Conservation (phyloP, 192 early-diverging fungal species). For the Gamsiella multidivaricata region DNA sequence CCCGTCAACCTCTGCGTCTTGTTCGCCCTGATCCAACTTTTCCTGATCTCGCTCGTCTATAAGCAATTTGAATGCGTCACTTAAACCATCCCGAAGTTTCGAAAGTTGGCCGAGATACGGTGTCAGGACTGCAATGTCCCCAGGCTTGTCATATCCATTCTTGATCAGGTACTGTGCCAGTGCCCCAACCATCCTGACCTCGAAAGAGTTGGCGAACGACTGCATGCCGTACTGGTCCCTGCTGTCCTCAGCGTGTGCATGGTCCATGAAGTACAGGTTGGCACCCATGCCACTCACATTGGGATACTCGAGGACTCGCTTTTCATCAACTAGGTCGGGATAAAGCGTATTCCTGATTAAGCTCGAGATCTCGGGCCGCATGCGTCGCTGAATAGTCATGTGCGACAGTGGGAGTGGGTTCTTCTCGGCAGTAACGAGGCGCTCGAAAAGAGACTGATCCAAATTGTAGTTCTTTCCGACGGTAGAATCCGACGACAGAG, state of each 20-base stretch:
- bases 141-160: constrained; percentile 59
- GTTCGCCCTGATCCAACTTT: constrained; percentile 20
- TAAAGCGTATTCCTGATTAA: constrained; percentile 62
- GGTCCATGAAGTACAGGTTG: constrained; percentile 63
- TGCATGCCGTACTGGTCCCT: constrained; percentile 54
- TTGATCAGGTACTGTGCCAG: constrained; percentile 60
- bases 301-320: constrained; percentile 30
- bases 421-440: constrained; percentile 47
- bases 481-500: constrained; percentile 48
- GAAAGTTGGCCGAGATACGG: constrained; percentile 66
- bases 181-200: constrained; percentile 61
- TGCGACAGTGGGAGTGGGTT: constrained; percentile 54
- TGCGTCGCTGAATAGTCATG: constrained; percentile 61
- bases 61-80: constrained; percentile 27
- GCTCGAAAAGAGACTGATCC: constrained; percentile 64
- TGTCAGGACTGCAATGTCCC: constrained; percentile 65
- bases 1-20: constrained; percentile 19
- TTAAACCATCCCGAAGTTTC: constrained; percentile 50
- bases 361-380: constrained; percentile 63
- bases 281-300: constrained; percentile 54
- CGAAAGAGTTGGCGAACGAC: constrained; percentile 60
- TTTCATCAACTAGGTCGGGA: constrained; percentile 55
- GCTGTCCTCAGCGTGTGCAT: constrained; percentile 57
- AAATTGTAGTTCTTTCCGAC: constrained; percentile 54
- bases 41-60: constrained; percentile 56